Evolutionary conservation across 306 rosid genomes (phyloP).

Genomic region (Prunus persica): DNA sequence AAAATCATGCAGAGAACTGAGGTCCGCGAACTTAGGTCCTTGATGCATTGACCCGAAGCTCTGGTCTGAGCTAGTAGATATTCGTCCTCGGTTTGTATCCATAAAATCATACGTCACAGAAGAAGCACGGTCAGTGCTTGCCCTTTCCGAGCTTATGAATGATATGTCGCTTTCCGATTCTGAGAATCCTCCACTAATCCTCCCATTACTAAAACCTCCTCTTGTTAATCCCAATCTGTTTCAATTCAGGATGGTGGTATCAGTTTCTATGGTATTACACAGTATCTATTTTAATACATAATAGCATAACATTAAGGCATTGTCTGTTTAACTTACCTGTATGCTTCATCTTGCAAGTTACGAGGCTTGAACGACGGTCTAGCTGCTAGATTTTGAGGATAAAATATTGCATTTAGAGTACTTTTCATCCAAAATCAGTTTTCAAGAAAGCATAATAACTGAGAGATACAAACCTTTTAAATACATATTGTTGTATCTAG

Average conservation of each 20-base stretch:
- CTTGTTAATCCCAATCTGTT: slow-evolving; percentile 41
- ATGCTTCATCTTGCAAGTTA: slow-evolving; percentile 43
- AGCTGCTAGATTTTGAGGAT: slow-evolving; percentile 27
- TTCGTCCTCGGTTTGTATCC: slow-evolving; percentile 44
- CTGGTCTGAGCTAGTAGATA: slow-evolving; percentile 72
- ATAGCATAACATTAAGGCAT: not conserved
- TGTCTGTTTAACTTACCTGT: slow-evolving; percentile 37
- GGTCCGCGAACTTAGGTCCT: slow-evolving; percentile 37
- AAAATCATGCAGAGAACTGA: slow-evolving; percentile 36
- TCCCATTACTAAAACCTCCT: slow-evolving; percentile 36
- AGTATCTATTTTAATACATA: not conserved
- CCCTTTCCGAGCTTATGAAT: slow-evolving; percentile 76
- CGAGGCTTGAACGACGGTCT: slow-evolving; percentile 59
- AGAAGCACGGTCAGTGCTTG: slow-evolving; percentile 64
- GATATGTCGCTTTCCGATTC: slow-evolving; percentile 81
- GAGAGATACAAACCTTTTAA: slow-evolving; percentile 50
- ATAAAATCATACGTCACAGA: slow-evolving; percentile 47
- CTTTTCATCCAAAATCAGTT: not conserved
- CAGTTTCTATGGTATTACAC: not conserved
- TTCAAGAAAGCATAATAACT: slow-evolving; percentile 2
- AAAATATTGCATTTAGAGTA: not conserved
- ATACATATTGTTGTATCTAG: slow-evolving; percentile 27
- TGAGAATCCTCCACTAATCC: slow-evolving; percentile 38
- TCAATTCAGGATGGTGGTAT: slow-evolving; percentile 15
- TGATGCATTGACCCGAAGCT: slow-evolving; percentile 48